Percentiles rank a stretch among this genome's conserved stretches.
Evolutionary conservation across 2,329 filamentous ascomycete genomes (phyloP).

Genomic region (Phoma sp.): DNA sequence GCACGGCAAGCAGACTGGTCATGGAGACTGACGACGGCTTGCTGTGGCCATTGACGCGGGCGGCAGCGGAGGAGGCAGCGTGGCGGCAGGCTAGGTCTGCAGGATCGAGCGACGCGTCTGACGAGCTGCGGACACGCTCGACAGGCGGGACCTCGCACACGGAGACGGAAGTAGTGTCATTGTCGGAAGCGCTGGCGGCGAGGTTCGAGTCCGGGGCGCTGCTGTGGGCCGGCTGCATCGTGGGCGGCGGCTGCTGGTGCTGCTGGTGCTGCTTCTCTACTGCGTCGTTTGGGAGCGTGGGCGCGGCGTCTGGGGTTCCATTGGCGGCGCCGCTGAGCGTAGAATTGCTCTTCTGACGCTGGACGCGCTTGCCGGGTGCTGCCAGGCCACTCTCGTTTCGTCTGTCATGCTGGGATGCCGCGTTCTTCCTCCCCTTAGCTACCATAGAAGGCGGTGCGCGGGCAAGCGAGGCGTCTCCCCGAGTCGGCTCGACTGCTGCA

Average conservation of each 20-base stretch:
- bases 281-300: constrained; percentile 10
- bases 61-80: constrained; percentile 61
- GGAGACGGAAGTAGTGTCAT: constrained; percentile 9
- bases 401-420: constrained; percentile 56
- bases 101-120: constrained; percentile 53
- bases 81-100: constrained; percentile 40
- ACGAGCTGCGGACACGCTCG: constrained; percentile 49
- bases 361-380: constrained; percentile 73
- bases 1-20: constrained; percentile 71
- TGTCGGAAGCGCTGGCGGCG: constrained; percentile 3
- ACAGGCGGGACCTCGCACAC: constrained; percentile 17
- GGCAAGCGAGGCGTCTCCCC: constrained; percentile 44
- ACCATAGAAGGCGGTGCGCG: constrained; percentile 52
- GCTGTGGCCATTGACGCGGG: constrained; percentile 60
- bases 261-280: constrained; percentile 13
- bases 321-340: constrained; percentile 52
- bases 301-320: constrained; percentile 49
- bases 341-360: constrained; percentile 55
- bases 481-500: constrained; percentile 50
- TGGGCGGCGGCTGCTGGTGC: constrained; percentile 10
- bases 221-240: constrained; percentile 11
- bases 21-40: constrained; percentile 72
- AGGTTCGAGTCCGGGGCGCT: constrained; percentile 14
- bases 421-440: constrained; percentile 53
- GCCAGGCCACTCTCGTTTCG: constrained; percentile 89